A percentile compares a stretch with the other conserved stretches of the same genome.
These are phyloP conservation scores for Coemansia sp. DNA, from an alignment of 192 early-diverging fungal species.

Conservation along the genomic window DNA sequence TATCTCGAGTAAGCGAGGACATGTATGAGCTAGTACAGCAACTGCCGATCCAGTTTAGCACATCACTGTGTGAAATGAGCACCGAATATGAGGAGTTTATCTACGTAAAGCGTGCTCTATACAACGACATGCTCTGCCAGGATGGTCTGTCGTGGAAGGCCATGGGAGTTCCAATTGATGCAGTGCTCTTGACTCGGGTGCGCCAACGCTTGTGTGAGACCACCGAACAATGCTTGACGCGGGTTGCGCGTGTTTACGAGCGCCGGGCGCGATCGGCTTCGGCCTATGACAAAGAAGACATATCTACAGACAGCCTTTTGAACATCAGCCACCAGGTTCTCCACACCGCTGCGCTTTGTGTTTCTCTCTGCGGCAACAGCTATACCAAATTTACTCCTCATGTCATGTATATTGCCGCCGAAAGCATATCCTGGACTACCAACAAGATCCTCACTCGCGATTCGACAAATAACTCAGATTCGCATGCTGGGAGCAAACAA, in stretches of 20 bases:
- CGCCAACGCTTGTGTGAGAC: slow-evolving; percentile 33
- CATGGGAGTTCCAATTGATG: slow-evolving; percentile 42
- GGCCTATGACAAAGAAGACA: slow-evolving; percentile 30
- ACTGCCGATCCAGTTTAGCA: slow-evolving; percentile 19
- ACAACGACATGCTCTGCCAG: slow-evolving; percentile 34
- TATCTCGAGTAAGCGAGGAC: slow-evolving; percentile 34
- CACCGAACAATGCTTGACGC: slow-evolving; percentile 32
- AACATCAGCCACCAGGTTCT: slow-evolving; percentile 34
- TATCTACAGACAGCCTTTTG: slow-evolving; percentile 24
- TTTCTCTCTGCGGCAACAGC: slow-evolving; percentile 28
- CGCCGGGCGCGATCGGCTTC: slow-evolving; percentile 40
- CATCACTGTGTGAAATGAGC: slow-evolving; percentile 25
- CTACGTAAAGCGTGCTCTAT: slow-evolving; percentile 19
- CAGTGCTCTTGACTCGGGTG: slow-evolving; percentile 23
- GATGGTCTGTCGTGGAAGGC: slow-evolving; percentile 46
- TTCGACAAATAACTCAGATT: neutral
- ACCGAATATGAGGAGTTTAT: slow-evolving; percentile 39
- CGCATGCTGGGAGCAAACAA: neutral
- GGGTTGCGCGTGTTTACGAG: slow-evolving; percentile 29
- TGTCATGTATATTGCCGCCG: slow-evolving; percentile 39
- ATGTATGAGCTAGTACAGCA: slow-evolving; percentile 35
- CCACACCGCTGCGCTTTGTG: slow-evolving; percentile 28
- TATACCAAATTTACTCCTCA: slow-evolving; percentile 25
- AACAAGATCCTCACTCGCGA: slow-evolving; percentile 18
- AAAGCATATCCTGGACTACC: slow-evolving; percentile 30